Evolutionary conservation across 2,329 filamentous ascomycete genomes (phyloP).

Genomic region (Claviceps lovelessii): DNA sequence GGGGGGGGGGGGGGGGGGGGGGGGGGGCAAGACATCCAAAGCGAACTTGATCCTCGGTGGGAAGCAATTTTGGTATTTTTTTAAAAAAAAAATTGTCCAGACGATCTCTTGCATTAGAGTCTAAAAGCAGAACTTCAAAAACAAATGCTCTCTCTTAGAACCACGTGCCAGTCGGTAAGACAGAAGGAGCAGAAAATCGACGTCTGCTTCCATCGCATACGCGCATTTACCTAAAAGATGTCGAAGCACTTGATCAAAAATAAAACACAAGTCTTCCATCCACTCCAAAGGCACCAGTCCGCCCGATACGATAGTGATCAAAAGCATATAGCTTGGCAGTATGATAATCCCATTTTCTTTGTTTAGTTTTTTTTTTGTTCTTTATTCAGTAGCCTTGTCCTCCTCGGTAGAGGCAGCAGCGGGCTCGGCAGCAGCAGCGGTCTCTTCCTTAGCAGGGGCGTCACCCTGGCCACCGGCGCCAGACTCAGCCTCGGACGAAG

Average conservation of each 20-base stretch:
- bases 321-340: slow-evolving; percentile 16
- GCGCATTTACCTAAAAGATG: slow-evolving; percentile 33
- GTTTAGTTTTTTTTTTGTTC: background rate
- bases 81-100: slow-evolving; percentile 37
- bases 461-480: slow-evolving; percentile 37
- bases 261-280: slow-evolving; percentile 45
- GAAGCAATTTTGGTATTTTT: slow-evolving; percentile 37
- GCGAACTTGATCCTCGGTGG: slow-evolving; percentile 8
- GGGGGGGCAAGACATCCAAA: background rate
- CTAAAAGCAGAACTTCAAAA: slow-evolving; percentile 38
- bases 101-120: slow-evolving; percentile 39
- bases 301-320: slow-evolving; percentile 27
- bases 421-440: slow-evolving; percentile 42
- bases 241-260: slow-evolving; percentile 35
- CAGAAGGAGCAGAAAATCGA: slow-evolving; percentile 23
- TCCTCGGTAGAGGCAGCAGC: slow-evolving; percentile 47
- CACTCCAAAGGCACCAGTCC: slow-evolving; percentile 51
- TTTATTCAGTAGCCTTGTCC: slow-evolving; percentile 54
- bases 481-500: slow-evolving; percentile 91
- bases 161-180: slow-evolving; percentile 24
- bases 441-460: slow-evolving; percentile 28
- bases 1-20: too few species aligned
- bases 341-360: slow-evolving; percentile 9
- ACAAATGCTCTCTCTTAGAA: slow-evolving; percentile 28
- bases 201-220: slow-evolving; percentile 22